Conservation (phyloP, 2,329 filamentous ascomycete species). For the Ophiostoma tasmaniense region DNA sequence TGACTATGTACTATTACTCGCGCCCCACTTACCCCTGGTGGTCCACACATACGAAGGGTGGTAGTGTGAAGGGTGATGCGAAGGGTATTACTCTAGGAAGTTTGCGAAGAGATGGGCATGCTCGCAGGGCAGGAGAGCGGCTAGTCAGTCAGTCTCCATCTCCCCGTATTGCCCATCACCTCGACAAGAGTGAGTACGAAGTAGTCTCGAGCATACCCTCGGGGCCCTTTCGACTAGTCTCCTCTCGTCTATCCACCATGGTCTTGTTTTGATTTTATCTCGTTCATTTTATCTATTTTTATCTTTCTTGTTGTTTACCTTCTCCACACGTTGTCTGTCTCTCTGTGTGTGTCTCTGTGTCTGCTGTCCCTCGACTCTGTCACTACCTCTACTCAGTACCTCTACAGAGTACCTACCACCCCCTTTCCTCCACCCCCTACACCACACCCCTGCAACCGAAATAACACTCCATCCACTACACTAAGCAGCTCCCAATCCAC, state of each 20-base stretch:
- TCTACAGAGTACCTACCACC: background rate
- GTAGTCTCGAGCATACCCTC: background rate
- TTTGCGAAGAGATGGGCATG: background rate
- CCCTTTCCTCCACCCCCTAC: background rate
- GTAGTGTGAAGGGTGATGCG: background rate
- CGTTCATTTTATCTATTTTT: conserved; percentile 19
- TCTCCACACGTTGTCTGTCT: background rate
- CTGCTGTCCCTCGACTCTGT: background rate
- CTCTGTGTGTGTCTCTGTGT: background rate
- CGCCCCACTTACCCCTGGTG: conserved; percentile 1
- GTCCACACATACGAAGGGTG: conserved; percentile 15
- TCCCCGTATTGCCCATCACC: background rate
- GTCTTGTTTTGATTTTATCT: background rate
- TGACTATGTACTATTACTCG: background rate
- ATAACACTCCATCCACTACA: background rate
- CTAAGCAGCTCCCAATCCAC: background rate
- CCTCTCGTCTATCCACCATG: background rate
- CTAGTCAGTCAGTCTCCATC: background rate
- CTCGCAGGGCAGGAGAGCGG: background rate
- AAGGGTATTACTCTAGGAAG: background rate
- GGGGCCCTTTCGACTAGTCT: background rate
- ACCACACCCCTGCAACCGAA: conserved; percentile 2
- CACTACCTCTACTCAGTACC: background rate
- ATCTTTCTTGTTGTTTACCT: conserved; percentile 3
- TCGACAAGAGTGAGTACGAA: background rate